Evolutionary conservation across 73 alveolate species (phyloP).

Genomic region (Symbiodinium natans): DNA sequence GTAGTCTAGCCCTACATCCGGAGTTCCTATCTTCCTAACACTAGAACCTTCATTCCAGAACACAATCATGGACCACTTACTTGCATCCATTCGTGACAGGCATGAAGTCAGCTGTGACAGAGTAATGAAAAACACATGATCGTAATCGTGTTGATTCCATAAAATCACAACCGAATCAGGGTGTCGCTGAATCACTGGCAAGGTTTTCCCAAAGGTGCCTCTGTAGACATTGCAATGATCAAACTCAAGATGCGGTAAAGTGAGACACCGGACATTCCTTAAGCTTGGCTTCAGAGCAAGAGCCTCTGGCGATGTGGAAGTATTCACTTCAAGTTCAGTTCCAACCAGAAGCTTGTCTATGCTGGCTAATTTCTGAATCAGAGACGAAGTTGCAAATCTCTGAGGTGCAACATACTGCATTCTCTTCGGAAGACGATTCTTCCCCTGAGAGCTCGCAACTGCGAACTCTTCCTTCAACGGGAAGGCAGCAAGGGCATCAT

Average conservation of each 20-base stretch:
- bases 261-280: background rate
- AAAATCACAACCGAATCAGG: constrained; percentile 13
- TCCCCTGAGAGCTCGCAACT: too few relatives aligned
- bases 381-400: background rate
- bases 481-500: background rate
- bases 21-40: background rate
- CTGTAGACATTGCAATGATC: background rate
- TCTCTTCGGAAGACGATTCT: background rate
- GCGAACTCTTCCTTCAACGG: background rate
- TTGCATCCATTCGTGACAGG: background rate
- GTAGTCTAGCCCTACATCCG: background rate
- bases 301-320: background rate
- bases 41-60: background rate
- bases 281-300: background rate
- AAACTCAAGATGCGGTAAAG: constrained; percentile 24
- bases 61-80: background rate
- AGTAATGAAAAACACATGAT: background rate
- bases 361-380: background rate
- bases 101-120: background rate
- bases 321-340: background rate
- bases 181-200: background rate
- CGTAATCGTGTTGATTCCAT: background rate
- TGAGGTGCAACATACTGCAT: background rate
- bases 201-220: background rate
- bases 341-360: background rate